Base-by-base conservation (phyloP, 306 rosid species). In the Ormosia semicastrata region DNA sequence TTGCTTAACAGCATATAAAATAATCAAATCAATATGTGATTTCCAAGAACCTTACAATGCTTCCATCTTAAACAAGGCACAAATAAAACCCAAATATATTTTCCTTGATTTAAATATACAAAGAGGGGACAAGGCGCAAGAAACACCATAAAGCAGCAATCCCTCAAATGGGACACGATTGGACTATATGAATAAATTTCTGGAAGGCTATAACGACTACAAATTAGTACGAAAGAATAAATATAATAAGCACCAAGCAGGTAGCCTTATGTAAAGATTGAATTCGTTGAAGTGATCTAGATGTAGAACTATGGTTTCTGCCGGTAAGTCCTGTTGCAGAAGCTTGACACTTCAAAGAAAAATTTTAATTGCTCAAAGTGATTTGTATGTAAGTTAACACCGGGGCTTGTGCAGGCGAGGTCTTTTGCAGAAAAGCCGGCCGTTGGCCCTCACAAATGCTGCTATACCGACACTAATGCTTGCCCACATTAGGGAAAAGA, bases 381-480 rank as follows among this genome's bases (percentile, higher is more conserved):
- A 77, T 59, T 7, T 10, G 37, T 30, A 33, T 71, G 43, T 8
- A 59, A 71, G 73, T 87, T 86, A 92, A 58, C 76, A 60, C 30
- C 81, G 75, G 52, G 97, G 94, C 83, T 89, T 93, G 92, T 88
- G 93, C 18, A 95, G 92, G 81, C 91, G 92, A 14, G 97, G 99
- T 30, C 99, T 84, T 84, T 92, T 93, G 91, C 99, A 95, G 92
- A 95, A 95, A 71, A 95, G 63, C 47, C 97, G 91, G 14, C 98
- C 99, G 1, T 93, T 92, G 80, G 97, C 96, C 88, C 92, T 87
- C 83, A 95, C 97, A 86, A 92, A 88, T 68, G 91, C 90, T 37
- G 98, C 99, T 72, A 93, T 50, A 30, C 80, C 98, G 10, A 93
- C 44, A 73, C 98, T 93, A 40, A 93, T 71, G 83, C 91, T 71